A percentile compares a stretch with the other conserved stretches of the same genome.
These are phyloP conservation scores for Lagenidium sp. DNA, from an alignment of 352 stramenopile species.

Conservation along the genomic window DNA sequence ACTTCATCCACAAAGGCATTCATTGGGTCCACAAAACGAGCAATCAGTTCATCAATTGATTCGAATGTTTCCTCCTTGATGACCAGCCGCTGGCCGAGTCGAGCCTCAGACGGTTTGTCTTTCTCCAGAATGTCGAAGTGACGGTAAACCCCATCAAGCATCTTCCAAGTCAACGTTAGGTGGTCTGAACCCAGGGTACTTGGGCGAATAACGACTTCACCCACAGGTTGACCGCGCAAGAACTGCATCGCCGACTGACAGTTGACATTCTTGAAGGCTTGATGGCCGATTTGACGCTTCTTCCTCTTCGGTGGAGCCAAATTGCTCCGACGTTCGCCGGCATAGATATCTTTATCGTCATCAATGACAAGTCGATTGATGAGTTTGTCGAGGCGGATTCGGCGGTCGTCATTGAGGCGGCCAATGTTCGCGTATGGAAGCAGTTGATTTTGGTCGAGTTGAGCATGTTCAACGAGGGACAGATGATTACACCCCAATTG, in stretches of 20 bases:
- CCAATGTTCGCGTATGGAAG: constrained; percentile 42
- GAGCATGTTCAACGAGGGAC: constrained; percentile 64
- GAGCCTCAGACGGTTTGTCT: constrained; percentile 80
- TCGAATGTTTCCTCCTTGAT: constrained; percentile 85
- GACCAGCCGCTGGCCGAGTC: constrained; percentile 69
- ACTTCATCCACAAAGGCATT: constrained; percentile 84
- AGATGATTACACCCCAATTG: constrained; percentile 67
- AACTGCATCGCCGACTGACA: constrained; percentile 76
- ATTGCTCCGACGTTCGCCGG: constrained; percentile 11
- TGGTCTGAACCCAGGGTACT: constrained; percentile 79
- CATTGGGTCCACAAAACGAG: constrained; percentile 84
- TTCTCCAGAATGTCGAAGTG: constrained; percentile 86
- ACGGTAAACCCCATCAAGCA: constrained; percentile 78
- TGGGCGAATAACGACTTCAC: constrained; percentile 81
- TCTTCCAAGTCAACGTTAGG: constrained; percentile 86
- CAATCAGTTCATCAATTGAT: constrained; percentile 85
- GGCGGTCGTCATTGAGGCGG: constrained; percentile 55
- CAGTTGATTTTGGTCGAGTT: constrained; percentile 52
- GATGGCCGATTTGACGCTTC: constrained; percentile 82
- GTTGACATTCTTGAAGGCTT: constrained; percentile 84
- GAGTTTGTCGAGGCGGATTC: constrained; percentile 59
- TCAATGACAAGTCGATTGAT: constrained; percentile 66
- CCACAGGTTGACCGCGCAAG: constrained; percentile 63
- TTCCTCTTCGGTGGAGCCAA: constrained; percentile 52
- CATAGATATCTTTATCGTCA: constrained; percentile 54